Evolutionary conservation across 2,329 filamentous ascomycete genomes (phyloP).

Genomic region (Ciborinia camelliae): DNA sequence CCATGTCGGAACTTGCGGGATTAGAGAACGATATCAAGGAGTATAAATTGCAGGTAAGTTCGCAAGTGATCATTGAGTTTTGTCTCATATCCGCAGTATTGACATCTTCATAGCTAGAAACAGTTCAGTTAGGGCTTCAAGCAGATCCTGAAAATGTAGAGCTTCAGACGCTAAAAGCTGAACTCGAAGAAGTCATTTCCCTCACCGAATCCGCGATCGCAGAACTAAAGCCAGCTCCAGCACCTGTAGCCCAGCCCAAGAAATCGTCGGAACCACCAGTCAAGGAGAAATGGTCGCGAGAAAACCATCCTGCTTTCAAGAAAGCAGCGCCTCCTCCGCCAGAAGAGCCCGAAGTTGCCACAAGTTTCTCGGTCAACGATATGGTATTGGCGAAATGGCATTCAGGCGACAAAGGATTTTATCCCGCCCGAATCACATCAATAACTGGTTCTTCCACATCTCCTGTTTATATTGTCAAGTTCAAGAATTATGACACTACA

Average conservation of each 20-base stretch:
- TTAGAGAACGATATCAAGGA: conserved; percentile 51
- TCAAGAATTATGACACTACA: conserved; percentile 83
- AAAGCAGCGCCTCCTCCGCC: conserved; percentile 49
- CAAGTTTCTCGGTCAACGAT: conserved; percentile 81
- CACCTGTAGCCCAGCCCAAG: conserved; percentile 33
- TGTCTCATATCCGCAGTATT: conserved; percentile 18
- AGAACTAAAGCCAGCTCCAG: conserved; percentile 58
- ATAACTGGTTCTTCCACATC: conserved; percentile 89
- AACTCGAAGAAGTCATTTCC: conserved; percentile 78
- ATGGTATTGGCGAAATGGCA: conserved; percentile 87
- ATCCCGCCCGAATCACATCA: conserved; percentile 87
- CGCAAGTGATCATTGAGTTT: background rate
- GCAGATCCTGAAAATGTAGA: conserved; percentile 78
- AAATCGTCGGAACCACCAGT: conserved; percentile 50
- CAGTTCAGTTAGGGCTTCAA: conserved; percentile 70
- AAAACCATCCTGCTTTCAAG: conserved; percentile 76
- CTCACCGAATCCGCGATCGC: conserved; percentile 76
- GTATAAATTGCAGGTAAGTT: conserved; percentile 54
- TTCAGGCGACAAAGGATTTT: conserved; percentile 84
- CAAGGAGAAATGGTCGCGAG: conserved; percentile 73
- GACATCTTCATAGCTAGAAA: conserved; percentile 59
- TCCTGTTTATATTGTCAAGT: conserved; percentile 91
- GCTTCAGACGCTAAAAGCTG: conserved; percentile 70
- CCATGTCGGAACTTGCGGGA: conserved; percentile 34
- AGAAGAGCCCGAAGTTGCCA: conserved; percentile 50